Evolutionary conservation across 176 grass and related monocot species (phyloP).

Genomic region (Oryza meridionalis): DNA sequence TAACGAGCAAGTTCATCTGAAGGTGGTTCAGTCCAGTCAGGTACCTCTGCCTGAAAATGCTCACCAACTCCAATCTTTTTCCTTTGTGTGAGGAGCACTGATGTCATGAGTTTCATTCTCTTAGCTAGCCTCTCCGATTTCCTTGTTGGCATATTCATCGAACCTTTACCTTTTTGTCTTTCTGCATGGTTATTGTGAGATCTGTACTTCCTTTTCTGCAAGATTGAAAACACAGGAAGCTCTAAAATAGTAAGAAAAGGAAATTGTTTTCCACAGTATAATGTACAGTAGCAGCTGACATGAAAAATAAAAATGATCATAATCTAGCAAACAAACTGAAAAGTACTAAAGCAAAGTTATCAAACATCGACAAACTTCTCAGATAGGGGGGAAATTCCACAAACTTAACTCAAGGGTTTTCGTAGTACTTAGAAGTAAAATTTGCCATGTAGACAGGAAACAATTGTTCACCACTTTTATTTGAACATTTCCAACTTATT

Average conservation of each 20-base stretch:
- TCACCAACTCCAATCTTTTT: conserved; percentile 77
- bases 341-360: conserved; percentile 28
- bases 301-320: neutral
- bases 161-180: conserved; percentile 55
- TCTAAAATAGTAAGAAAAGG: conserved; percentile 41
- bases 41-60: conserved; percentile 83
- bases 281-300: conserved; percentile 18
- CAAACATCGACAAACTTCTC: conserved; percentile 8
- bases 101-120: conserved; percentile 59
- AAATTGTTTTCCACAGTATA: neutral
- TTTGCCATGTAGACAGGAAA: conserved; percentile 16
- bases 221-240: conserved; percentile 29
- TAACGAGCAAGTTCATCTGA: conserved; percentile 59
- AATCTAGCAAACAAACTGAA: conserved; percentile 23
- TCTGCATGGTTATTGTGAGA: conserved; percentile 34
- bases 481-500: neutral
- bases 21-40: conserved; percentile 59
- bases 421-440: conserved; percentile 14
- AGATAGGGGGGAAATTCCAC: neutral
- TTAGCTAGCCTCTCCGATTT: conserved; percentile 91
- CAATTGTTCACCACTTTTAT: neutral
- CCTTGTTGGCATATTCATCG: conserved; percentile 53
- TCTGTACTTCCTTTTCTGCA: conserved; percentile 76
- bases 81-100: conserved; percentile 62
- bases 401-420: conserved; percentile 18